These are phyloP conservation scores for Aspergillus caelatus DNA, from an alignment of 2,329 filamentous ascomycete species.

Conservation along the genomic window DNA sequence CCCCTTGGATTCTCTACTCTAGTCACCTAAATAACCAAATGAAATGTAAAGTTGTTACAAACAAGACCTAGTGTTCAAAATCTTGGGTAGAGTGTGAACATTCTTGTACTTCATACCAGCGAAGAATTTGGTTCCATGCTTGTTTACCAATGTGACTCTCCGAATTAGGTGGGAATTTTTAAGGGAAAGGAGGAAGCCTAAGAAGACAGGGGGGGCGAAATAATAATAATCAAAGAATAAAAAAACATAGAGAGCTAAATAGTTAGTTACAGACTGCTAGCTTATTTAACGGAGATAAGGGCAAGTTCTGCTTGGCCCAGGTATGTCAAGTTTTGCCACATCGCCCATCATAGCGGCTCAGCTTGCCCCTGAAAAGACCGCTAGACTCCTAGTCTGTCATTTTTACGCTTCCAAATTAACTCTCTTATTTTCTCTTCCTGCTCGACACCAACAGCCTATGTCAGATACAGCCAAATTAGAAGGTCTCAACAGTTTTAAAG, in stretches of 20 bases:
- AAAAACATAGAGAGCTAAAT: too few relatives aligned
- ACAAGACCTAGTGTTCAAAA: neutral
- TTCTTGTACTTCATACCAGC: neutral
- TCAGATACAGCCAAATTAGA: neutral
- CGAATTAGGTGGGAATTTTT: neutral
- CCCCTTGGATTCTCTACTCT: neutral
- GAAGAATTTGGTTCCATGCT: neutral
- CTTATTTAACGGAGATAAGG: too few relatives aligned
- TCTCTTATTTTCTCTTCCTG: neutral
- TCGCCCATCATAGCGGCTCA: neutral
- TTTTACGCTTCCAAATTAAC: neutral
- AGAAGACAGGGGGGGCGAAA: too few relatives aligned
- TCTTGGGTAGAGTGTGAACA: neutral
- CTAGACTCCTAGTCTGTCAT: neutral
- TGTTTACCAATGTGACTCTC: neutral
- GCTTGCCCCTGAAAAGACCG: neutral
- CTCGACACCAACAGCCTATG: neutral
- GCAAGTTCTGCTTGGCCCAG: too few relatives aligned
- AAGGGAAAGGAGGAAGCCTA: neutral
- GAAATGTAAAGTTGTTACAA: neutral
- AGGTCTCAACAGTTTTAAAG: neutral
- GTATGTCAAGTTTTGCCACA: neutral
- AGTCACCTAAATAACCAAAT: neutral
- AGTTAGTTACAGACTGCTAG: too few relatives aligned
- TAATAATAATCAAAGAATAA: too few relatives aligned